Evolutionary conservation across 768 basidiomycete species (phyloP), one percentile per base, ranked within the genome.

Genomic region (Mrakia blollopis): DNA sequence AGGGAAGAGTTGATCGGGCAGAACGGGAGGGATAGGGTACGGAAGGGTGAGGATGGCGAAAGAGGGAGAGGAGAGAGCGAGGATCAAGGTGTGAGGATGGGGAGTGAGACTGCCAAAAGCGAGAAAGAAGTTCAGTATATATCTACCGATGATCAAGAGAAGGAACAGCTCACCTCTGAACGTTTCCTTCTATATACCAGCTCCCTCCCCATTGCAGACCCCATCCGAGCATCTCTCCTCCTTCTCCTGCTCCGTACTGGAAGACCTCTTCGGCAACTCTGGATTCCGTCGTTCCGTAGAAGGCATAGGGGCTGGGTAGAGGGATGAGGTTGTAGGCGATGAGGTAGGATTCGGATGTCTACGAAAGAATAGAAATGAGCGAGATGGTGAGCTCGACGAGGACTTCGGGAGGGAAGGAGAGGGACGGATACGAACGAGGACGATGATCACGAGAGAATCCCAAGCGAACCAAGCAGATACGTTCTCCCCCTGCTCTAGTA

Each of bases 401-500:
- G 37, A 32, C 54, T 28, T 52, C 78, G 72, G 39, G 63, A 30
- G 73, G 28, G 44, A 74, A 61, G 39, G 37, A 23, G 39, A 72
- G 37, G 60, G 69, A 3, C 44, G 1, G 30, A 28, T 9, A 83
- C 89, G 74, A 76, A 92, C 94, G 84, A 91, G 89, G 30, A 98
- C 87, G 73, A 94, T 88, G 68, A 98, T 88, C 80, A 89, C 87
- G 80, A 86, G 86, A 47, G 91, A 90, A 82, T 94, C 93, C 73
- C 90, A 89, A 25, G 93, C 89, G 94, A 94, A 98, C 80, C 89
- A 87, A 18, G 88, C 88, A 72, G 87, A 84, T 28, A 86, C 78
- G 80, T 94, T 96, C 80, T 89, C 88, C n/a, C 94, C 94, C 82
- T 95, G 94, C 77, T 92, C 90, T 74, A 87, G 83, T 54, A 96